phyloP scores from a whole-genome alignment of 768 basidiomycete genomes.

The Suillus subluteus region DNA sequence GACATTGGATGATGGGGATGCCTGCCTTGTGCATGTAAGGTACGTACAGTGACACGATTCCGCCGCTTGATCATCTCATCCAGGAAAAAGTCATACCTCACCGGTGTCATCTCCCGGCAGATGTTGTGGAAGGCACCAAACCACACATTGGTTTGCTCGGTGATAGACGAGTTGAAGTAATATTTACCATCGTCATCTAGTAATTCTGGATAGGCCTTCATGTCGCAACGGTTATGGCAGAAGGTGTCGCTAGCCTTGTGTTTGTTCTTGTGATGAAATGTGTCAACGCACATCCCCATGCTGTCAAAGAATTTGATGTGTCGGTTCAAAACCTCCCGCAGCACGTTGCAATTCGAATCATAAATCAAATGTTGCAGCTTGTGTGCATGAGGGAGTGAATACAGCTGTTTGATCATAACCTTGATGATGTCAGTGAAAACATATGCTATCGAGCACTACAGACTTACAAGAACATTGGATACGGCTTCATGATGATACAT shows the following conservation, averaged over 20 bases:
- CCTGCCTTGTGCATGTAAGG: too few relatives aligned
- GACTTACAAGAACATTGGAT: slow-evolving; percentile 24
- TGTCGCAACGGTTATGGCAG: slow-evolving; percentile 29
- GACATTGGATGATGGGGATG: too few relatives aligned
- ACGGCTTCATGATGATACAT: slow-evolving; percentile 14
- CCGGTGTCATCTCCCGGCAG: slow-evolving; percentile 13
- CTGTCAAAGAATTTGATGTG: slow-evolving; percentile 15
- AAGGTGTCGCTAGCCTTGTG: slow-evolving; percentile 14
- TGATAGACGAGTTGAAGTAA: slow-evolving; percentile 40
- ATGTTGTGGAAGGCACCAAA: slow-evolving; percentile 38
- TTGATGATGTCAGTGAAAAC: too few relatives aligned
- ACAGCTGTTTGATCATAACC: too few relatives aligned
- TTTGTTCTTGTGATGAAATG: slow-evolving; percentile 39
- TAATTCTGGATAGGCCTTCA: background rate
- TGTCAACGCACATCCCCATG: slow-evolving; percentile 37
- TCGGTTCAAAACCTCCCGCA: too few relatives aligned
- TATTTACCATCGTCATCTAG: slow-evolving; percentile 23
- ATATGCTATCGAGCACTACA: too few relatives aligned
- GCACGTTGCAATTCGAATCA: too few relatives aligned
- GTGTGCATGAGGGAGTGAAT: too few relatives aligned
- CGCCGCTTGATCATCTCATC: slow-evolving; percentile 44
- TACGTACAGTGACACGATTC: too few relatives aligned
- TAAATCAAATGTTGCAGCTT: too few relatives aligned
- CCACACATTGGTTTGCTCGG: slow-evolving; percentile 42
- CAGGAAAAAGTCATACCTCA: slow-evolving; percentile 37